These are phyloP conservation scores for Cercophora newfieldiana DNA, from an alignment of 495 filamentous ascomycete species.

Conservation along the genomic window DNA sequence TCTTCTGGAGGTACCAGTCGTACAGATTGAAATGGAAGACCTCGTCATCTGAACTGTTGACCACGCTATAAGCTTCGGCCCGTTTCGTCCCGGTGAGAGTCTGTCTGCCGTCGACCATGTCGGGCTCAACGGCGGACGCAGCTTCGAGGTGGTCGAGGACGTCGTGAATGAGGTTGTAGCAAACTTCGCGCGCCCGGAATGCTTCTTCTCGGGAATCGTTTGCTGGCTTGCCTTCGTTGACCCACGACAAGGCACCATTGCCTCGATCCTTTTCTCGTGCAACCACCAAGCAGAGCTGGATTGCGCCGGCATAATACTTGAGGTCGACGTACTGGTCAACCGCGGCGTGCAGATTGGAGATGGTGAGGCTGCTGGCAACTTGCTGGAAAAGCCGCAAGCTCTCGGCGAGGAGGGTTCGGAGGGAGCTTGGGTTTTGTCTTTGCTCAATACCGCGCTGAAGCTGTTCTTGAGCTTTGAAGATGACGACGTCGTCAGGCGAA, in stretches of 20 bases:
- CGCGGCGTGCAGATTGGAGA: conserved; percentile 76
- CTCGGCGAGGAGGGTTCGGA: conserved; percentile 82
- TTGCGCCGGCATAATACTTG: conserved; percentile 94
- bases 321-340: conserved; percentile 74
- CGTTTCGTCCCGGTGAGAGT: conserved; percentile 73
- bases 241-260: conserved; percentile 74
- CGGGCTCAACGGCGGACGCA: conserved; percentile 62
- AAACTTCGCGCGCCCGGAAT: conserved; percentile 70
- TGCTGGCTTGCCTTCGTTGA: conserved; percentile 51
- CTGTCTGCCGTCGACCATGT: conserved; percentile 72
- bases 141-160: conserved; percentile 75
- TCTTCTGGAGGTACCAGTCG: conserved; percentile 89
- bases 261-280: conserved; percentile 80
- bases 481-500: conserved; percentile 91
- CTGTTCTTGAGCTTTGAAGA: conserved; percentile 96
- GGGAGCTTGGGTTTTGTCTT: conserved; percentile 68
- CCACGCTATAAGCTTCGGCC: conserved; percentile 81
- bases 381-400: conserved; percentile 84
- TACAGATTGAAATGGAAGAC: conserved; percentile 93
- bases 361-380: conserved; percentile 76
- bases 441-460: conserved; percentile 83
- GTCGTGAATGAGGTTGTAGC: conserved; percentile 79
- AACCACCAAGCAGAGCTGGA: conserved; percentile 79
- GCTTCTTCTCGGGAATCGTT: conserved; percentile 67
- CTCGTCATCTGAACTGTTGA: conserved; percentile 83